These are phyloP conservation scores for Zopfochytrium polystomum DNA, from an alignment of 371 early-diverging fungal species.

Conservation along the genomic window DNA sequence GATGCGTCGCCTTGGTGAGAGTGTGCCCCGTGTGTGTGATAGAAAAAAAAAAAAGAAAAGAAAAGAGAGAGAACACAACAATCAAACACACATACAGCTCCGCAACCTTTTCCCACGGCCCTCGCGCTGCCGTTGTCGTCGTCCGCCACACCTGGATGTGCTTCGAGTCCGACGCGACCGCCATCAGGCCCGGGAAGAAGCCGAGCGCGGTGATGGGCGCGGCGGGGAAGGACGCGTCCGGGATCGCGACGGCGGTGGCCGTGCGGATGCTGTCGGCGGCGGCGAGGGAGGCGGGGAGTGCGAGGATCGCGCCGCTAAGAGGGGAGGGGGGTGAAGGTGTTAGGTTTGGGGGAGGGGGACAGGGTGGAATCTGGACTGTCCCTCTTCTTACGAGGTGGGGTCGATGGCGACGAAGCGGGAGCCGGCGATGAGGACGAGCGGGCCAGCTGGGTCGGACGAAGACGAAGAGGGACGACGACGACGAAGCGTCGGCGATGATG, in stretches of 20 bases:
- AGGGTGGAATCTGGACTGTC: background rate
- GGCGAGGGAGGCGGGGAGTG: background rate
- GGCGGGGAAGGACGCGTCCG: background rate
- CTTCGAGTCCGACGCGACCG: conserved; percentile 17
- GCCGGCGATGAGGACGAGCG: no score
- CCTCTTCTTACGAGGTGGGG: no score
- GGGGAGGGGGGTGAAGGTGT: background rate
- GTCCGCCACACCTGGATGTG: conserved; percentile 11
- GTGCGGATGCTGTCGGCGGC: background rate
- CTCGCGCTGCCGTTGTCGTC: background rate
- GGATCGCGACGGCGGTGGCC: background rate
- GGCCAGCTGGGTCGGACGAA: no score
- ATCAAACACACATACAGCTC: no score
- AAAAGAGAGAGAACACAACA: no score
- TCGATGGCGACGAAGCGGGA: no score
- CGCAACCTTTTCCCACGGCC: no score
- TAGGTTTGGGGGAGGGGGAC: background rate
- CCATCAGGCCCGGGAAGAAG: conserved; percentile 1
- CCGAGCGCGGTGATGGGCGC: conserved; percentile 2
- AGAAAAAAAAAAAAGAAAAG: no score
- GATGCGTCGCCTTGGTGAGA: background rate
- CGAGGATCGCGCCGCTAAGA: background rate
- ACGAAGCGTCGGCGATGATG: no score
- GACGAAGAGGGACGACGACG: no score
- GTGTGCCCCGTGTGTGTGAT: background rate